Percentiles rank a stretch among this genome's conserved stretches.
phyloP scores from a whole-genome alignment of 2,329 filamentous ascomycete species.

The Colletotrichum sp. region DNA sequence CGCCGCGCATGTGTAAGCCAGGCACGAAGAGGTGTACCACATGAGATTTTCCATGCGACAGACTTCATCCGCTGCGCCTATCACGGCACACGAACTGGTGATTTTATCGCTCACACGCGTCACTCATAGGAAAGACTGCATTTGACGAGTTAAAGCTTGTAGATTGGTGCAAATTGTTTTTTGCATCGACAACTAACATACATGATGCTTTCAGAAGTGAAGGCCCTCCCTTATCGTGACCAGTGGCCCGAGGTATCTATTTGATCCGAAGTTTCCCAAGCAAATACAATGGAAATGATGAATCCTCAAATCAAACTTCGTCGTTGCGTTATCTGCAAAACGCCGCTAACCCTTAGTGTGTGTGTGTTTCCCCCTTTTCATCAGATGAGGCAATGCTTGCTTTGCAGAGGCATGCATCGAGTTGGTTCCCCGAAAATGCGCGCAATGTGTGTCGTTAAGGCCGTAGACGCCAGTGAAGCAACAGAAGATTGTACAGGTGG shows the following conservation, averaged over 20 bases:
- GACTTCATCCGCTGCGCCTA: background rate
- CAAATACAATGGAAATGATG: background rate
- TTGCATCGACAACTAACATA: background rate
- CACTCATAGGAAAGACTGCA: background rate
- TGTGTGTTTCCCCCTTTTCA: background rate
- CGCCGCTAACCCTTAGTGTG: background rate
- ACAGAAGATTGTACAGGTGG: background rate
- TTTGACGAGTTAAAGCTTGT: background rate
- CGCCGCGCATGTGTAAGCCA: background rate
- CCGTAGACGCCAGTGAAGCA: background rate
- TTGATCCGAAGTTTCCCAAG: background rate
- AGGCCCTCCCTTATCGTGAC: background rate
- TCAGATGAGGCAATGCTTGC: background rate
- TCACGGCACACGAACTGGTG: background rate
- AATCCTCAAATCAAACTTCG: background rate
- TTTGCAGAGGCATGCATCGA: background rate
- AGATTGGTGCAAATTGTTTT: background rate
- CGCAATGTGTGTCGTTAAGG: background rate
- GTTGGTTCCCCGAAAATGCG: background rate
- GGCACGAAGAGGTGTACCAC: background rate
- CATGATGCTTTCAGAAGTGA: constrained; percentile 4
- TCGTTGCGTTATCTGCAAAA: background rate
- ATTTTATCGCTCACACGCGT: background rate
- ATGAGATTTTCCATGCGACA: background rate
- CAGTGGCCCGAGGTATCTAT: constrained; percentile 12